These are phyloP conservation scores for Hericium rajendrae DNA, from an alignment of 768 basidiomycete genomes.

Conservation along the genomic window DNA sequence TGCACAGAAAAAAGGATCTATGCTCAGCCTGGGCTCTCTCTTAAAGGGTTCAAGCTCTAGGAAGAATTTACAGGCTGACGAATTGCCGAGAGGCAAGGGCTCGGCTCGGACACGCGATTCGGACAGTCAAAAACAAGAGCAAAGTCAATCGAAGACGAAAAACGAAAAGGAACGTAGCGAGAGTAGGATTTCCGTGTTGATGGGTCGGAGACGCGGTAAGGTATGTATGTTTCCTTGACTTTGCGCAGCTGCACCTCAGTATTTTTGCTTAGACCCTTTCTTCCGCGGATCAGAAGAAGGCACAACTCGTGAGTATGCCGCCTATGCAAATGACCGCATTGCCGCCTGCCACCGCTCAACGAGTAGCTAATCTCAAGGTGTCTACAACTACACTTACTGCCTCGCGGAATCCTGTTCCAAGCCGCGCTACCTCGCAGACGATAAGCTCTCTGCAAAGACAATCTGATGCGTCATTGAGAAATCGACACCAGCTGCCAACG, in stretches of 20 bases:
- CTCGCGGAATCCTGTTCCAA: conserved; percentile 35
- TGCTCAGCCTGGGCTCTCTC: conserved; percentile 74
- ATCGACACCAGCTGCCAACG: conserved; percentile 70
- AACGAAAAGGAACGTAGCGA: conserved; percentile 80
- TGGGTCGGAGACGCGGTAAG: conserved; percentile 88
- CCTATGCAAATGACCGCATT: conserved; percentile 88
- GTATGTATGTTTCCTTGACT: conserved; percentile 43
- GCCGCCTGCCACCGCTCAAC: conserved; percentile 71
- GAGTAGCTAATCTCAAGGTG: conserved; percentile 74
- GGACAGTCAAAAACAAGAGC: conserved; percentile 39
- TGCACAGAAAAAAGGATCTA: conserved; percentile 70
- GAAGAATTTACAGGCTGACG: conserved; percentile 63
- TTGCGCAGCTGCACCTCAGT: conserved; percentile 2
- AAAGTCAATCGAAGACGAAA: conserved; percentile 52
- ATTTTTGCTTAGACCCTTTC: conserved; percentile 58
- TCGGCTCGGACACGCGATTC: conserved; percentile 35
- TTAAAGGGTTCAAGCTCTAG: conserved; percentile 78
- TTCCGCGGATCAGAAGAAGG: conserved; percentile 70
- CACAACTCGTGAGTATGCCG: conserved; percentile 62
- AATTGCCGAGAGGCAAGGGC: conserved; percentile 43
- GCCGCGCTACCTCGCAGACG: conserved; percentile 71
- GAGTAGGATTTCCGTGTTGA: conserved; percentile 79
- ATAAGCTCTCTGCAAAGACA: conserved; percentile 83
- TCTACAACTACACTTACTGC: conserved; percentile 36
- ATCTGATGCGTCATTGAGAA: conserved; percentile 73